These are phyloP conservation scores for Solanum virginianum DNA, from an alignment of 257 asterid species.

Conservation along the genomic window DNA sequence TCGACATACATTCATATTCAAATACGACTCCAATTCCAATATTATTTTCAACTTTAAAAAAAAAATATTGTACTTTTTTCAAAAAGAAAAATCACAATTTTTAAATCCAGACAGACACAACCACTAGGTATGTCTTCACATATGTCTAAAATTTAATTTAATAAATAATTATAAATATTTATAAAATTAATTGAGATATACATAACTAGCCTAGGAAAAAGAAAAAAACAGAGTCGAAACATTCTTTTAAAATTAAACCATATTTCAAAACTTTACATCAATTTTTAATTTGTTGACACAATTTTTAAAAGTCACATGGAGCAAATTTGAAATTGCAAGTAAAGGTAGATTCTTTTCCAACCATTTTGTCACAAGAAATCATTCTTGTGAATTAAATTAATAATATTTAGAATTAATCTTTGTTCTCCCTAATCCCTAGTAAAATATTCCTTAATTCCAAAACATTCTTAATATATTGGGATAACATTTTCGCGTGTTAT, in stretches of 20 bases:
- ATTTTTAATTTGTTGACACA: neutral
- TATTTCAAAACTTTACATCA: neutral
- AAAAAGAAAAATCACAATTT: no score
- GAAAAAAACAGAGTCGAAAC: neutral
- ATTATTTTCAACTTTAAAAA: no score
- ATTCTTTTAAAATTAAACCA: neutral
- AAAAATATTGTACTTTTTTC: no score
- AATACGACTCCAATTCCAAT: no score
- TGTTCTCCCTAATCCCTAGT: neutral
- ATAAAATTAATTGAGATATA: neutral
- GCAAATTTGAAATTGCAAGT: neutral
- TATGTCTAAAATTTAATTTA: no score
- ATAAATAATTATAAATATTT: no score
- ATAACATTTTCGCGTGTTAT: fast-evolving
- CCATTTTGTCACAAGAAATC: neutral
- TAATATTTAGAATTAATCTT: neutral
- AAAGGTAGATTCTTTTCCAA: neutral
- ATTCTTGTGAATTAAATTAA: neutral
- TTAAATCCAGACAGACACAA: no score
- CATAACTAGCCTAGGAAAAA: neutral
- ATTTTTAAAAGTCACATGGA: neutral
- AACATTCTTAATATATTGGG: neutral
- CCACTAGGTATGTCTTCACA: no score
- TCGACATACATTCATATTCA: no score
- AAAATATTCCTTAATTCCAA: neutral